phyloP scores from a whole-genome alignment of 371 early-diverging fungal species.

The Rhizomucor pusillus region DNA sequence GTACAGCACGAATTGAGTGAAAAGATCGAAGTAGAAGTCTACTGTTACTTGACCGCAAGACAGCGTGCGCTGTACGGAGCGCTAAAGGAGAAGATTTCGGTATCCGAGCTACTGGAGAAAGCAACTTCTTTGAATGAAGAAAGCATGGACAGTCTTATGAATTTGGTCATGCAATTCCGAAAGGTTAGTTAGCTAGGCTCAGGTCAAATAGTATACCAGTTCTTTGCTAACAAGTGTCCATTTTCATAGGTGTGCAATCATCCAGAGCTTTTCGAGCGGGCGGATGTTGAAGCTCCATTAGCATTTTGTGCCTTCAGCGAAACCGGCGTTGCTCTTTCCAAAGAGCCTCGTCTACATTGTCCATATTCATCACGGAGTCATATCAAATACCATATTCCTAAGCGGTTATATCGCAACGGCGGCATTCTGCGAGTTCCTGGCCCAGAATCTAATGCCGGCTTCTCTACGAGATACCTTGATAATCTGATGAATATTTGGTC shows the following conservation, averaged over 20 bases:
- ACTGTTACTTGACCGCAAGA: constrained; percentile 81
- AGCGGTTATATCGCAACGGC: constrained; percentile 67
- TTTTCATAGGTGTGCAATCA: constrained; percentile 86
- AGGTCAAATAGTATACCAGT: background rate
- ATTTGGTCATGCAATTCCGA: constrained; percentile 97
- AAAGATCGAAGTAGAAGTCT: constrained; percentile 86
- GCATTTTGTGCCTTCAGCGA: constrained; percentile 60
- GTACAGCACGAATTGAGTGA: constrained; percentile 96
- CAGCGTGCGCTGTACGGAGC: constrained; percentile 80
- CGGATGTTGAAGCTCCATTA: constrained; percentile 77
- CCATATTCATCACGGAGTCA: constrained; percentile 64
- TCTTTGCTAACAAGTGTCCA: background rate
- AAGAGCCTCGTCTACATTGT: constrained; percentile 57
- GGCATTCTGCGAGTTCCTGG: constrained; percentile 46
- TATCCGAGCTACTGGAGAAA: constrained; percentile 78
- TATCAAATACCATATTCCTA: constrained; percentile 66
- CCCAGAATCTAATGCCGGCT: constrained; percentile 51
- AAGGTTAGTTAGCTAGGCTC: constrained; percentile 51
- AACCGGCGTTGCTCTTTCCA: constrained; percentile 56
- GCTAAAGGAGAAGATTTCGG: constrained; percentile 79
- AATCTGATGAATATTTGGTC: constrained; percentile 61
- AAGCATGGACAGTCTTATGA: constrained; percentile 83
- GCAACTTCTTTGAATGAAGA: constrained; percentile 63
- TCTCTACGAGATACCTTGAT: constrained; percentile 48
- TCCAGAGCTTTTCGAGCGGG: constrained; percentile 97